These are phyloP conservation scores for Durusdinium trenchii DNA, from an alignment of 73 alveolate species.

Conservation along the genomic window DNA sequence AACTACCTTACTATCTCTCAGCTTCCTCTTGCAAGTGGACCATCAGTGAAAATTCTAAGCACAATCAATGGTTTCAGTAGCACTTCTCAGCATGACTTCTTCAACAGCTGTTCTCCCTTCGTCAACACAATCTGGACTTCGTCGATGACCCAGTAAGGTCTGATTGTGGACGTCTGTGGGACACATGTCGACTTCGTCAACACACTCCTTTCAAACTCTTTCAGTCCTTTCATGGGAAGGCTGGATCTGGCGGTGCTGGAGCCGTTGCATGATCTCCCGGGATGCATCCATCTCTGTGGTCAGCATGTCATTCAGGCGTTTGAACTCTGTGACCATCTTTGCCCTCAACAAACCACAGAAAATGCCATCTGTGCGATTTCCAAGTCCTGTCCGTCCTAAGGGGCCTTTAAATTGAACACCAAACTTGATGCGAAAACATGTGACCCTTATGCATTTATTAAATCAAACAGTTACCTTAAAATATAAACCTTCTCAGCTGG, in stretches of 20 bases:
- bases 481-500: neutral
- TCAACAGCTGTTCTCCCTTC: neutral
- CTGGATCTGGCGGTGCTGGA: neutral
- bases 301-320: constrained; percentile 30
- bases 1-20: too few relatives aligned
- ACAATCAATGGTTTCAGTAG: neutral
- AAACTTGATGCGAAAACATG: neutral
- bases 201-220: neutral
- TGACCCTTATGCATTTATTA: neutral
- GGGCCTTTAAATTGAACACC: neutral
- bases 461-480: neutral
- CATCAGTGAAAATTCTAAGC: too few relatives aligned
- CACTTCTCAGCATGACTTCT: neutral
- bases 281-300: constrained; percentile 21
- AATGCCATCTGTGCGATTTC: neutral
- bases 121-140: neutral
- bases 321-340: constrained; percentile 23
- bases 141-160: neutral
- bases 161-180: neutral
- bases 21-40: neutral
- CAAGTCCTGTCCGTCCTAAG: neutral
- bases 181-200: neutral
- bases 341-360: neutral
- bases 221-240: neutral
- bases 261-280: neutral